These are phyloP conservation scores for Pugionium dolabratum DNA, from an alignment of 345 rosid species.

Conservation along the genomic window DNA sequence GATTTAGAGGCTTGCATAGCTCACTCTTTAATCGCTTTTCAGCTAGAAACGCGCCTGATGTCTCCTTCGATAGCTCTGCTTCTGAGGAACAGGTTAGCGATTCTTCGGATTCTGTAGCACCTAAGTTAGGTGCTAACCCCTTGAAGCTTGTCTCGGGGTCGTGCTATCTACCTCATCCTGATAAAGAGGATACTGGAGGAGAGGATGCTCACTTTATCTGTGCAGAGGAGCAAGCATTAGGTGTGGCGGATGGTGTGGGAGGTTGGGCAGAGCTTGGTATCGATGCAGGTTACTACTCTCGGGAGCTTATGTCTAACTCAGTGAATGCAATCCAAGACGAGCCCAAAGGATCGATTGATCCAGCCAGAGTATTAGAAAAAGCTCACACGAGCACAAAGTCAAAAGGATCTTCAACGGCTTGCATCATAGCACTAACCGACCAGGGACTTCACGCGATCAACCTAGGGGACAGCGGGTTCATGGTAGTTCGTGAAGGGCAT, in stretches of 20 bases:
- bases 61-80: constrained; percentile 58
- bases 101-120: constrained; percentile 49
- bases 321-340: constrained; percentile 77
- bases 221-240: constrained; percentile 77
- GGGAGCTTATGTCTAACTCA: constrained; percentile 94
- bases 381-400: constrained; percentile 90
- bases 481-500: constrained; percentile 94
- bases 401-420: constrained; percentile 92
- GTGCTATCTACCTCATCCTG: constrained; percentile 95
- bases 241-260: constrained; percentile 99
- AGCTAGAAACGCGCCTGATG: constrained; percentile 69
- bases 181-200: constrained; percentile 98
- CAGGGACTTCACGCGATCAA: constrained; percentile 79
- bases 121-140: constrained; percentile 45
- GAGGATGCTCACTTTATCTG: constrained; percentile 98
- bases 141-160: constrained; percentile 85
- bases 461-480: constrained; percentile 97
- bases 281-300: constrained; percentile 77
- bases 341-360: constrained; percentile 83
- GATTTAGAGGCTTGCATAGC: constrained; percentile 56
- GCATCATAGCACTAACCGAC: constrained; percentile 87
- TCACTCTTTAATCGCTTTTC: constrained; percentile 50
- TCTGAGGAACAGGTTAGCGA: constrained; percentile 56
- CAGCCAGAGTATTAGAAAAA: constrained; percentile 86
- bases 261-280: constrained; percentile 98